Evolutionary conservation across 495 filamentous ascomycete genomes (phyloP).

Genomic region (Xylona heveae): DNA sequence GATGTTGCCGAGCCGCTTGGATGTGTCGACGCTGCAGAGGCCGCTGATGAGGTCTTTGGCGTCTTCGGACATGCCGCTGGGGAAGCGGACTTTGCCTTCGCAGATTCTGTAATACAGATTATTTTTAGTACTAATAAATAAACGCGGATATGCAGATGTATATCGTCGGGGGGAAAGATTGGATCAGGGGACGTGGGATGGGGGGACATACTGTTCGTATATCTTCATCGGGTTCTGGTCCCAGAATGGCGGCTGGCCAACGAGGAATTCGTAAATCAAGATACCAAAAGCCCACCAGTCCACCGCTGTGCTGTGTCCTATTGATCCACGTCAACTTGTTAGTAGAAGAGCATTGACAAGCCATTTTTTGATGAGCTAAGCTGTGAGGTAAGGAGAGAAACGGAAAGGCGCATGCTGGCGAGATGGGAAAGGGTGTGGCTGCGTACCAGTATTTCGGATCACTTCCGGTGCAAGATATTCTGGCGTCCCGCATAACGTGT

Average conservation of each 20-base stretch:
- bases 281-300: constrained; percentile 99
- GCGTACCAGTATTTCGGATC: constrained; percentile 58
- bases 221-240: constrained; percentile 90
- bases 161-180: constrained; percentile 2
- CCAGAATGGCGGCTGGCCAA: constrained; percentile 95
- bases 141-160: neutral
- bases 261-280: constrained; percentile 86
- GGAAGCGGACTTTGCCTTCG: constrained; percentile 50
- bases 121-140: neutral
- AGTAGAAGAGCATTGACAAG: too few species aligned
- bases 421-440: neutral
- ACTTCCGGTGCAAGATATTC: constrained; percentile 96
- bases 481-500: constrained; percentile 89
- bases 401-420: too few species aligned
- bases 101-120: constrained; percentile 33
- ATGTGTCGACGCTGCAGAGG: constrained; percentile 77
- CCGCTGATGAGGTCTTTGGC: constrained; percentile 68
- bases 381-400: too few species aligned
- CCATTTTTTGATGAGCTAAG: constrained; percentile 1
- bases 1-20: constrained; percentile 74
- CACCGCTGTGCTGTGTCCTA: constrained; percentile 81
- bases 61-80: constrained; percentile 43
- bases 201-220: constrained; percentile 53
- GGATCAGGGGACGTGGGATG: constrained; percentile 15
- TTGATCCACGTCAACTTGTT: neutral